Percentiles rank a stretch among this genome's conserved stretches.
These are phyloP conservation scores for Blastobotrys aristatus DNA, from an alignment of 1,139 yeast genomes.

Conservation along the genomic window DNA sequence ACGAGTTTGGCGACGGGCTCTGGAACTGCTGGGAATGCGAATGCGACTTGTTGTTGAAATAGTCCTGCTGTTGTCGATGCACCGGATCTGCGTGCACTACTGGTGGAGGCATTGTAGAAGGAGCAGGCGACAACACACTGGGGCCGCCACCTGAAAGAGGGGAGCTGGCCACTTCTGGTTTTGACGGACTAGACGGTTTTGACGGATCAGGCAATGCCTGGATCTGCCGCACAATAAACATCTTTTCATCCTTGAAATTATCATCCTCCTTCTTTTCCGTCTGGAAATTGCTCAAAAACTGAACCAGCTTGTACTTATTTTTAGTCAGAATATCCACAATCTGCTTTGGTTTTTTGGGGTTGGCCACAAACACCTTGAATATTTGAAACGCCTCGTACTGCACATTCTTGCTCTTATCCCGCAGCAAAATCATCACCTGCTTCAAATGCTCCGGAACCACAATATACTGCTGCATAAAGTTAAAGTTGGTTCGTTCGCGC, in stretches of 20 bases:
- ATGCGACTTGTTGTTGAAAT: neutral
- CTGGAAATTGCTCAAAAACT: conserved; percentile 61
- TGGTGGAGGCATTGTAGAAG: conserved; percentile 18
- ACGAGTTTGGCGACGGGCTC: neutral
- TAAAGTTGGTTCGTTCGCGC: conserved; percentile 66
- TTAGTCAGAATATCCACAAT: conserved; percentile 76
- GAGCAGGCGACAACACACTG: conserved; percentile 18
- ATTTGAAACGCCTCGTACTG: conserved; percentile 90
- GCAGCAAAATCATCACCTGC: conserved; percentile 74
- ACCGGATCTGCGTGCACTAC: conserved; percentile 24
- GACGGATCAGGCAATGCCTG: conserved; percentile 42
- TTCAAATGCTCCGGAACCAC: conserved; percentile 79
- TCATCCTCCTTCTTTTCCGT: conserved; percentile 57
- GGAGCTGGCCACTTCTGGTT: neutral
- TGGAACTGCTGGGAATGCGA: neutral
- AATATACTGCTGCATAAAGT: conserved; percentile 70
- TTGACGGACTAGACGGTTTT: neutral
- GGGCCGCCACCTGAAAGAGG: conserved; percentile 13
- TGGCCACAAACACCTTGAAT: conserved; percentile 87
- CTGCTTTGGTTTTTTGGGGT: conserved; percentile 81
- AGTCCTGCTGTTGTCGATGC: conserved; percentile 16
- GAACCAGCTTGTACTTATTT: conserved; percentile 70
- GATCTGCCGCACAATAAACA: conserved; percentile 71
- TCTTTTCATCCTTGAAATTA: conserved; percentile 71
- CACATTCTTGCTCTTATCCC: conserved; percentile 84